phyloP scores from a whole-genome alignment of 805 yeast genomes.

The Zygoascus ofunaensis region DNA sequence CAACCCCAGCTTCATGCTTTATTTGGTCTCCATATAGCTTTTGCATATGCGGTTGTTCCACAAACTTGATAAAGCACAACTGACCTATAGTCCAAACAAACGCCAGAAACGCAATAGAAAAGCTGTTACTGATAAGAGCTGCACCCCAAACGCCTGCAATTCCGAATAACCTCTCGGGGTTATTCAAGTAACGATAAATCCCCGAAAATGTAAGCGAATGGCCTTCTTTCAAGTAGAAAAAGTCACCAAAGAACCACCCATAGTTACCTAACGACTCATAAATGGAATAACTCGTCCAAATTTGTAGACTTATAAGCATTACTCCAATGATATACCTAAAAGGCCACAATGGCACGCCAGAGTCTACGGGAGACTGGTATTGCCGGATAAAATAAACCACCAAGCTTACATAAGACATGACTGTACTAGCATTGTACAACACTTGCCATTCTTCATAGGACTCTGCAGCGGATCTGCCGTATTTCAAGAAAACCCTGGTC shows the following conservation, averaged over 20 bases:
- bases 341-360: slow-evolving; percentile 31
- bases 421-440: slow-evolving; percentile 43
- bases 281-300: slow-evolving; percentile 62
- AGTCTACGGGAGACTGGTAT: slow-evolving; percentile 18
- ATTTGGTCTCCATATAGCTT: slow-evolving; percentile 60
- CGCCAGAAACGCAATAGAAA: slow-evolving; percentile 41
- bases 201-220: slow-evolving; percentile 61
- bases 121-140: slow-evolving; percentile 46
- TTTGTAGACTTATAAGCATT: slow-evolving; percentile 47
- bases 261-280: slow-evolving; percentile 65
- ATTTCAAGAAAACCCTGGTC: slow-evolving; percentile 55
- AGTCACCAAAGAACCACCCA: slow-evolving; percentile 90
- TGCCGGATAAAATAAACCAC: slow-evolving; percentile 27
- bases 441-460: slow-evolving; percentile 70
- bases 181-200: slow-evolving; percentile 69
- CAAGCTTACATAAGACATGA: slow-evolving; percentile 51
- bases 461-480: slow-evolving; percentile 53
- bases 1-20: slow-evolving; percentile 43
- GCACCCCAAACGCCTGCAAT: slow-evolving; percentile 73
- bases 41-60: slow-evolving; percentile 71
- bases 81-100: slow-evolving; percentile 59
- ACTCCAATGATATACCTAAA: slow-evolving; percentile 52
- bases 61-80: slow-evolving; percentile 57
- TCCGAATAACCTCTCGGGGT: slow-evolving; percentile 74
- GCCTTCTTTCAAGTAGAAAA: slow-evolving; percentile 46